Evolutionary conservation across 2,329 filamentous ascomycete genomes (phyloP), one percentile per base, ranked within the genome.

Genomic region (Fusarium kyushuense): DNA sequence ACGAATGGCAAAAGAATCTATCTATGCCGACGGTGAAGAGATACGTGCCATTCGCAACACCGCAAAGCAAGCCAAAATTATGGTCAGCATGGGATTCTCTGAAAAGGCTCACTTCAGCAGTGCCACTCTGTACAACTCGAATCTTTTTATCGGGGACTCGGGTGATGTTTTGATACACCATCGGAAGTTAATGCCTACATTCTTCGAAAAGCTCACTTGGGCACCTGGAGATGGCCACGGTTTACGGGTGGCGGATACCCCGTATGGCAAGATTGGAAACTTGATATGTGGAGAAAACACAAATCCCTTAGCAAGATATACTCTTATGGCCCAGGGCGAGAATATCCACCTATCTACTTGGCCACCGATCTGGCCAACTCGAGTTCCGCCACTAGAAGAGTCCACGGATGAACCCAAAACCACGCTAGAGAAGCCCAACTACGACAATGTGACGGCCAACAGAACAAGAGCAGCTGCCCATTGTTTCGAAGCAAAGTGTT

Each of bases 231-330:
- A 87, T 67, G 85, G 85, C 0, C 57, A 81, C 29, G 85, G 85
- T 0, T 67, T 88, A 6, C 76, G 74, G 2, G 80, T 87, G 0
- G 80, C 81, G 1, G 77, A 85, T 1, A 84, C 82, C 0, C 58
- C 65, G 0, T 79, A 79, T 46, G 84, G 84, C 2, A 83, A 79
- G 53, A 79, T 87, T 12, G 84, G 84, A 1, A 77, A 74, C 6
- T 70, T 87, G 12, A 86, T 88, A 17, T 87, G 85, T 64, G 85
- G 85, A 3, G 86, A 88, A 72, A 87, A 88, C 48, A 87, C 84
- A 1, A 88, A 88, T 61, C 85, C 85, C 1, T 72, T 88, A 1
- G 85, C 85, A 2, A 73, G 84, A 16, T 87, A 84, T 65, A 67
- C 79, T 1, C 71, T 87, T 3, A 86, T 87, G 77, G 82, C 84